Evolutionary conservation across 129 eudicot genomes (phyloP).

Genomic region (Artemisia argyi): DNA sequence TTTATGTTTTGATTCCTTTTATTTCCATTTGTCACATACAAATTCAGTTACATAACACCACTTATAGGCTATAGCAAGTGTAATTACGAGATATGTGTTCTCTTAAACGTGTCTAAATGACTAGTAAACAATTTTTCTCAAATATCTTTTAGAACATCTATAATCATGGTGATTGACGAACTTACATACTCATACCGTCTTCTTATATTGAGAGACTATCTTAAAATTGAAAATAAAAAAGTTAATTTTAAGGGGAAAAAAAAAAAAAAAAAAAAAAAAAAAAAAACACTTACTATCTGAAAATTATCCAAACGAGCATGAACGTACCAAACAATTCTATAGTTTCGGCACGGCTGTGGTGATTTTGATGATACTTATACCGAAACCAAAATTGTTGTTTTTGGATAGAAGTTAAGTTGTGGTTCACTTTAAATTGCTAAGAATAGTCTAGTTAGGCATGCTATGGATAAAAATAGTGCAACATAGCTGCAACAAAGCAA

Average conservation of each 20-base stretch:
- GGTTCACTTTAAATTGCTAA: neutral
- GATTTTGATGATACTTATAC: neutral
- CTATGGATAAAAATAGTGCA: neutral
- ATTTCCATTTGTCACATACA: neutral
- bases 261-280: no score
- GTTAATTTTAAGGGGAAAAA: neutral
- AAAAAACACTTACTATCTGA: neutral
- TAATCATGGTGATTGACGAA: no score
- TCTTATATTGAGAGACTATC: no score
- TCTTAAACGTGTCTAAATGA: no score
- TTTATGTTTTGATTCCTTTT: constrained; percentile 17
- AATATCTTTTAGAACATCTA: no score
- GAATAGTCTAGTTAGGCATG: neutral
- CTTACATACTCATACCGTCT: no score
- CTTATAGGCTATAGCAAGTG: neutral
- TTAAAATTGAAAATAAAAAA: no score
- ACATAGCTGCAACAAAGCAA: neutral
- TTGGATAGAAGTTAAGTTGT: neutral
- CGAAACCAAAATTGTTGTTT: neutral
- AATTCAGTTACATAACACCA: neutral
- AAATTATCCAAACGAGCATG: neutral
- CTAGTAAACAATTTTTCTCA: no score
- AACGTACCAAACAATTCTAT: neutral
- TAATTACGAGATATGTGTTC: no score
- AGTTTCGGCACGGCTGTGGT: neutral